phyloP scores from a whole-genome alignment of 805 yeast species.

The Sugiyamaella qingdaonensis region DNA sequence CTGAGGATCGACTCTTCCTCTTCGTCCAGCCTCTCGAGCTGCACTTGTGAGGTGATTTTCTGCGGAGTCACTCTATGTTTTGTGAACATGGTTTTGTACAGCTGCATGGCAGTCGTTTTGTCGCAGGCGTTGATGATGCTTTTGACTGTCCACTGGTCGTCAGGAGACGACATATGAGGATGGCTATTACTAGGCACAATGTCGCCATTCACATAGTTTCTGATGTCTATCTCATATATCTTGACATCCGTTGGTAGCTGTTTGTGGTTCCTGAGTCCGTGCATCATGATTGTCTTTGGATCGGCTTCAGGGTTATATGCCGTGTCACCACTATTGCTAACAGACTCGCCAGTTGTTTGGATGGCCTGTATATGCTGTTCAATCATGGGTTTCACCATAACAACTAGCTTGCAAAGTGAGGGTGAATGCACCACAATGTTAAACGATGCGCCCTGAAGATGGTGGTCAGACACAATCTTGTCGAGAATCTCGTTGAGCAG shows the following conservation, averaged over 20 bases:
- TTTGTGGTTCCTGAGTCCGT: conserved; percentile 9
- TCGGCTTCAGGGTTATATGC: conserved; percentile 11
- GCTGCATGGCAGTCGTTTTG: conserved; percentile 15
- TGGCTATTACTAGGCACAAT: conserved; percentile 25
- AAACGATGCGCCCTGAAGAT: conserved; percentile 34
- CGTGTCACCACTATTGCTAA: conserved; percentile 3
- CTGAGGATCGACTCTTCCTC: conserved; percentile 24
- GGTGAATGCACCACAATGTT: conserved; percentile 23
- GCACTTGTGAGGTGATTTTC: conserved; percentile 24
- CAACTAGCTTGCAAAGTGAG: conserved; percentile 24
- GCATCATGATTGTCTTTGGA: conserved; percentile 19
- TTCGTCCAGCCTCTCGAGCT: conserved; percentile 19
- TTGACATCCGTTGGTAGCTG: conserved; percentile 21
- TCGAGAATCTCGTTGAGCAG: conserved; percentile 48
- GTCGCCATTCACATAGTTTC: conserved; percentile 22
- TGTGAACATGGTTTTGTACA: conserved; percentile 26
- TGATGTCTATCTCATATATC: conserved; percentile 21
- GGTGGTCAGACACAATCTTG: conserved; percentile 32
- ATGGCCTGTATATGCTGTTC: conserved; percentile 22
- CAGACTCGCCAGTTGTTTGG: conserved; percentile 20
- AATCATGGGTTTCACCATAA: conserved; percentile 29
- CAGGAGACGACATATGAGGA: conserved; percentile 22
- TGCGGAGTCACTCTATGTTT: conserved; percentile 20
- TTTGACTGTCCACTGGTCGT: conserved; percentile 35
- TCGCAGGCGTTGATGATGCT: conserved; percentile 30